Evolutionary conservation across 75 land plant genomes (phyloP), one percentile per base, ranked within the genome.

Genomic region (Gnetum montanum): DNA sequence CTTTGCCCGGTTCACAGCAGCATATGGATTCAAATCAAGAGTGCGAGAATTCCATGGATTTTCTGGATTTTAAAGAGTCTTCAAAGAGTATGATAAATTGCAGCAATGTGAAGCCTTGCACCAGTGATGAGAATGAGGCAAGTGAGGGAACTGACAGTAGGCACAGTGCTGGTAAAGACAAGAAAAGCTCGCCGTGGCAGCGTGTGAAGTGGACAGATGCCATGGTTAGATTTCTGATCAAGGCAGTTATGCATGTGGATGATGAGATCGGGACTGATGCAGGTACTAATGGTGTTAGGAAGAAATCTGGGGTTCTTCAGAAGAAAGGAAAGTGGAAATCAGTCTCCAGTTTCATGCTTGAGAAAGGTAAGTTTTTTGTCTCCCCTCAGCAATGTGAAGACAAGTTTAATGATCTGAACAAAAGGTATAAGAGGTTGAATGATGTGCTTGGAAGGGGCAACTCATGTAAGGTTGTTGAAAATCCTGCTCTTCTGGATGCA

Each of bases 311-410:
- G 34, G 16, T 64, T 20, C 61, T 79, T 31, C 88, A 79, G 59
- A 84, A 84, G 66, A 84, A 84, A 61, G 88, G 88, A 0, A 84
- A 84, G 58, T 84, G 88, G 88, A 84, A 76, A 60, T 63, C 71
- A 4, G 82, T 83, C 8, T 83, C 87, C 0, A 69, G 64, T 45
- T 45, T 75, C 2, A 83, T 83, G 87, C 36, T 63, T 13, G 72
- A 69, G 27, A 69, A 58, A 40, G 82, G 82, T n/a, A n/a, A n/a
- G n/a, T 76, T 64, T 44, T 72, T 41, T 54, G 87, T 79, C 27
- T 83, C 87, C 0, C 87, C 87, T 13, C 87, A 83, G 63, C 87
- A 83, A 46, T 83, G 87, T 44, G 87, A 83, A 65, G 82, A 83
- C 52, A 83, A 83, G 64, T 83, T 83, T 55, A 83, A 83, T 64